Percentiles rank a stretch among this genome's conserved stretches.
Conservation (phyloP, 768 basidiomycete species). For the Amanita brunnescens region DNA sequence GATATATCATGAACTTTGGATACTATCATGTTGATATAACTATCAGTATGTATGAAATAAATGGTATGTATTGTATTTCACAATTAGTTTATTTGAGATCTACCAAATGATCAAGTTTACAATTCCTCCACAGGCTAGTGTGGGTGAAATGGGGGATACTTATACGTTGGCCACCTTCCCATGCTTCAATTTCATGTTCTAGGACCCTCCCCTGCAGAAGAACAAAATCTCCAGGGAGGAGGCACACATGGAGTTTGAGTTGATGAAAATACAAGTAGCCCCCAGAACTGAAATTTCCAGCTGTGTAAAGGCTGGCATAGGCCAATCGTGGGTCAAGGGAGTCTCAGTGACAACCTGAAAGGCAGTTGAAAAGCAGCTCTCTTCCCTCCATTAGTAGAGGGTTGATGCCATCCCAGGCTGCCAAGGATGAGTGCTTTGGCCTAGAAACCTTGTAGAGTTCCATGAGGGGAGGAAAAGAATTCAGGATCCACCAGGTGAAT, state of each 20-base stretch:
- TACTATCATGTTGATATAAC: too few relatives aligned
- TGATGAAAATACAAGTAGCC: conserved; percentile 8
- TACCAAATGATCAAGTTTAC: not conserved
- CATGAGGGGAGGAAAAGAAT: conserved; percentile 3
- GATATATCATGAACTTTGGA: too few relatives aligned
- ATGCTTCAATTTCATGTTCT: conserved; percentile 13
- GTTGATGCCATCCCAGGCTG: conserved; percentile 6
- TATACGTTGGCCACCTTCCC: conserved; percentile 12
- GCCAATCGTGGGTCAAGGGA: conserved; percentile 8
- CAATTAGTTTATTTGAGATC: not conserved
- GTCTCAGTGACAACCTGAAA: conserved; percentile 11
- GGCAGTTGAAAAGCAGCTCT: conserved; percentile 13
- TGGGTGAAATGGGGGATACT: conserved; percentile 15
- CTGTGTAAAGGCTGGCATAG: conserved; percentile 8
- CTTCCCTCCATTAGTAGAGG: conserved; percentile 12
- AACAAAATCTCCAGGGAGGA: conserved; percentile 11
- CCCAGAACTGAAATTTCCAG: conserved; percentile 6
- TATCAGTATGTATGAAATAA: too few relatives aligned
- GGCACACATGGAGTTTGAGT: conserved; percentile 8
- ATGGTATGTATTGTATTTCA: too few relatives aligned
- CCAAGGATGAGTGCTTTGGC: conserved; percentile 5
- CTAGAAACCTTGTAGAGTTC: conserved; percentile 1
- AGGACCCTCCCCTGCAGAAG: conserved; percentile 10
- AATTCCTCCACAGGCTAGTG: conserved; percentile 9
- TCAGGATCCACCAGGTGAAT: conserved; percentile 5